Conservation (phyloP, 2,329 filamentous ascomycete species). For the Sporothrix brasiliensis region DNA sequence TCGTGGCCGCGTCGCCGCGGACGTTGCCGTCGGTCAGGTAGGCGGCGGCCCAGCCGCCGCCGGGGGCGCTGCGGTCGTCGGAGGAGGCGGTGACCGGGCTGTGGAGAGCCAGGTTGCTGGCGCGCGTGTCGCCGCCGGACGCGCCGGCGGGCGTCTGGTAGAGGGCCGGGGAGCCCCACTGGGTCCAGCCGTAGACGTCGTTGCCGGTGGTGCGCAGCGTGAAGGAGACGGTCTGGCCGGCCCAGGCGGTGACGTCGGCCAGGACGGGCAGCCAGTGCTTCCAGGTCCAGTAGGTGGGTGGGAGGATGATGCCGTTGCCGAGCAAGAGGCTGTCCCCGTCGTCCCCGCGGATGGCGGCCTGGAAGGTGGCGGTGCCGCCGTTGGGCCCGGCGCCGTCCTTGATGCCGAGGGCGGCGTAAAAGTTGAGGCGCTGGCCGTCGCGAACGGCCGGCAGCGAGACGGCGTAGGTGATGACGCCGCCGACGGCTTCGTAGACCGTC, state of each 20-base stretch:
- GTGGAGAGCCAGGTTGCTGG: slow-evolving; percentile 1
- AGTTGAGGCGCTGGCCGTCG: slow-evolving; percentile 20
- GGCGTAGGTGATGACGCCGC: neutral
- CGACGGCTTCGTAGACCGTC: slow-evolving; percentile 17
- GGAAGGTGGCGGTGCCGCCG: slow-evolving; percentile 21
- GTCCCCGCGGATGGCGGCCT: slow-evolving; percentile 9
- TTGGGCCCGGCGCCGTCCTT: slow-evolving; percentile 12
- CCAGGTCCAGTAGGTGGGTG: slow-evolving; percentile 23
- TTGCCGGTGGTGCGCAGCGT: slow-evolving; percentile 1
- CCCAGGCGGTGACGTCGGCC: slow-evolving; percentile 17
- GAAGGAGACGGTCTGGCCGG: slow-evolving; percentile 10
- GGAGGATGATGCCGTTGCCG: slow-evolving; percentile 14
- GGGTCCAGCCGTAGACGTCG: slow-evolving; percentile 17
- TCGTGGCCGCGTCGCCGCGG: neutral
- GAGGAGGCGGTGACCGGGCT: neutral
- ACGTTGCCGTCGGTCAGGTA: slow-evolving; percentile 22
- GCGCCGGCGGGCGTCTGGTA: slow-evolving; percentile 3
- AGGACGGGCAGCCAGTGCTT: slow-evolving; percentile 23
- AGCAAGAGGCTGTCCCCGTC: neutral
- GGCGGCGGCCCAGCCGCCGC: slow-evolving; percentile 6
- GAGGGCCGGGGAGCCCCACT: slow-evolving; percentile 19
- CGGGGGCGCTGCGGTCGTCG: neutral
- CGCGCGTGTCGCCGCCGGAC: neutral
- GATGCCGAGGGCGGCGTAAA: slow-evolving; percentile 20
- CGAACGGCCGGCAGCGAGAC: neutral